Evolutionary conservation across 2,329 filamentous ascomycete genomes (phyloP), one percentile per base, ranked within the genome.

Genomic region (Xylariaceae sp.): DNA sequence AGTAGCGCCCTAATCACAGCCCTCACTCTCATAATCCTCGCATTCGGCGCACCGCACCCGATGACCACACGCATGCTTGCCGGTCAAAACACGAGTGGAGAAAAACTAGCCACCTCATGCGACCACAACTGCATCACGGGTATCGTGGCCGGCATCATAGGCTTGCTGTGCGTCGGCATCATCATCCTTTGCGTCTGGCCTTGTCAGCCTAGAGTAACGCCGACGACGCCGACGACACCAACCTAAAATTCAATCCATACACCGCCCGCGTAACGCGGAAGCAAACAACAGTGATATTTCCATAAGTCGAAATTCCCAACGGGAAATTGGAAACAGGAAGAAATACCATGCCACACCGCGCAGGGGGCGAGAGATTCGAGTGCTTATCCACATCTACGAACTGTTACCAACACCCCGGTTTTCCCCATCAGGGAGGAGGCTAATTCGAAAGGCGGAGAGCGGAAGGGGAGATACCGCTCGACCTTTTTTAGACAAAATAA

Each of bases 401-500:
- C 19, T 19, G 19, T 19, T 19, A 19, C 19, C 19, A 19, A 19
- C 19, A 19, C 19, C 19, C 19, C 19, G 19, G 19, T 19, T 26
- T 34, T 39, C 26, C 26, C 26, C 31, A 49, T 42, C 3, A 9
- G 44, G 34, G 42, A 5, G 34, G 19, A 19, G 19, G 19, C 19
- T 19, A 19, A 19, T 19, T 19, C 19, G 19, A 19, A 19, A 19
- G 19, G 19, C 19, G 19, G 19, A 19, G 19, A 19, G 19, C 19
- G 19, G 19, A 19, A 19, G 19, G 19, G 19, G 19, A 19, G 19
- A 19, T 19, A 19, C 19, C 8, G 31, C 40, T 44, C 2, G 35
- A 9, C 8, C 35, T 37, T 37, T 34, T 56, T 60, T 60, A 59
- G 58, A 54, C 58, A 60, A 53, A 59, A 60, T 60, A 41, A 19